Percentiles rank a stretch among this genome's conserved stretches.
Conservation (phyloP, 2,329 filamentous ascomycete species). For the Calonectria crousiana region DNA sequence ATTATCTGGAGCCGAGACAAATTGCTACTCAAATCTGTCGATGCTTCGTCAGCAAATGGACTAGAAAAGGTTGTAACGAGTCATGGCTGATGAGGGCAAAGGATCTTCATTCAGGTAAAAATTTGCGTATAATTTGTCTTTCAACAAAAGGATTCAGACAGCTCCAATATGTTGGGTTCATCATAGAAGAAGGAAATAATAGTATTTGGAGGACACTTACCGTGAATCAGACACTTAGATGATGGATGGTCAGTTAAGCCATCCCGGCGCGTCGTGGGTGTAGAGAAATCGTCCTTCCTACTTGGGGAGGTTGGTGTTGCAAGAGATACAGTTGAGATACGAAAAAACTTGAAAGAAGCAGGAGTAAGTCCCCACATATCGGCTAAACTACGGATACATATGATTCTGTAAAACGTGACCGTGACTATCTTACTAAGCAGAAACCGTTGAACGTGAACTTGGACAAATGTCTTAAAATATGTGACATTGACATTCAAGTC, state of each 20-base stretch:
- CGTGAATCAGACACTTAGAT: slow-evolving; percentile 2
- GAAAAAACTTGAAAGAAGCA: slow-evolving; percentile 30
- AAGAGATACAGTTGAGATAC: slow-evolving; percentile 25
- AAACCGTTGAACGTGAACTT: neutral
- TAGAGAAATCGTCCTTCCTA: slow-evolving; percentile 22
- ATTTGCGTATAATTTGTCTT: slow-evolving; percentile 71
- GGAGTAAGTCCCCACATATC: neutral
- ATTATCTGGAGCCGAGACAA: neutral
- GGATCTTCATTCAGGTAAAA: slow-evolving; percentile 51
- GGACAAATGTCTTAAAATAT: slow-evolving; percentile 1
- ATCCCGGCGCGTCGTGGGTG: slow-evolving; percentile 21
- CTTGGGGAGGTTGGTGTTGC: slow-evolving; percentile 24
- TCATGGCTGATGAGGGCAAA: neutral
- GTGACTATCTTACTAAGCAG: neutral
- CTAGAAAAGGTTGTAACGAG: neutral
- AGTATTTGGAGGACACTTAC: slow-evolving; percentile 40
- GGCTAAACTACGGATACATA: slow-evolving; percentile 32
- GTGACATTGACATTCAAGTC: neutral
- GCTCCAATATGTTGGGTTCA: slow-evolving; percentile 76
- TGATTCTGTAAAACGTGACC: neutral
- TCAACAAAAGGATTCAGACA: slow-evolving; percentile 78
- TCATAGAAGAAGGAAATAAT: slow-evolving; percentile 51
- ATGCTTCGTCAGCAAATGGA: slow-evolving; percentile 25
- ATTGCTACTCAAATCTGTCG: slow-evolving; percentile 22
- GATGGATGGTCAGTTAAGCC: neutral